Conservation (phyloP, 2,329 filamentous ascomycete species). For the Epichloe typhina region DNA sequence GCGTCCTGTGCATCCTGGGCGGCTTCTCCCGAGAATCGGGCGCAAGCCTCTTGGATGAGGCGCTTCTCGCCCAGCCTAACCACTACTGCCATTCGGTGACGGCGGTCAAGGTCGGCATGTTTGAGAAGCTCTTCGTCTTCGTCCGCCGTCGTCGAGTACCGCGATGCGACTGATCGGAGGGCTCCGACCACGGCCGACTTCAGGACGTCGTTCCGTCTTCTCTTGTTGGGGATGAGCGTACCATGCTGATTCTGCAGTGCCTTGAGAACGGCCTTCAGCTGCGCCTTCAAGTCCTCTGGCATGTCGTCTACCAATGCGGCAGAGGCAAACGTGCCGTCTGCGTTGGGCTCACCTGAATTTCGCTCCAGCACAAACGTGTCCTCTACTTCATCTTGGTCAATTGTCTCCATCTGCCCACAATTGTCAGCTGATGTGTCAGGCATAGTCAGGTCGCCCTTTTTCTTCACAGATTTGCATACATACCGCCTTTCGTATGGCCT, state of each 20-base stretch:
- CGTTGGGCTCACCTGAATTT: slow-evolving; percentile 36
- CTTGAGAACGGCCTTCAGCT: slow-evolving; percentile 38
- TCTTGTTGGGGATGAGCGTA: slow-evolving; percentile 33
- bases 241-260: slow-evolving; percentile 31
- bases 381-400: slow-evolving; percentile 57
- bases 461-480: slow-evolving; percentile 19
- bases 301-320: slow-evolving; percentile 26
- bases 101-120: slow-evolving; percentile 15
- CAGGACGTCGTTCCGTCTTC: slow-evolving; percentile 33
- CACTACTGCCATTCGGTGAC: slow-evolving; percentile 46
- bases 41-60: slow-evolving; percentile 43
- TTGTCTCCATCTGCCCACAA: slow-evolving; percentile 21
- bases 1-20: slow-evolving; percentile 11
- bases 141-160: slow-evolving; percentile 29
- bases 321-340: slow-evolving; percentile 30
- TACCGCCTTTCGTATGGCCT: slow-evolving; percentile 29
- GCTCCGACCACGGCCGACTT: slow-evolving; percentile 25
- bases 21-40: slow-evolving; percentile 14
- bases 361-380: slow-evolving; percentile 60
- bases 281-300: slow-evolving; percentile 37
- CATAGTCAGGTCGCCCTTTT: not conserved
- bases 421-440: slow-evolving; percentile 11
- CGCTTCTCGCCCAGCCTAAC: slow-evolving; percentile 63
- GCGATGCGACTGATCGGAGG: slow-evolving; percentile 23
- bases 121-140: slow-evolving; percentile 28